A percentile compares a stretch with the other conserved stretches of the same genome.
These are phyloP conservation scores for Pyracantha coccinea DNA, from an alignment of 331 rosid genomes.

Conservation along the genomic window DNA sequence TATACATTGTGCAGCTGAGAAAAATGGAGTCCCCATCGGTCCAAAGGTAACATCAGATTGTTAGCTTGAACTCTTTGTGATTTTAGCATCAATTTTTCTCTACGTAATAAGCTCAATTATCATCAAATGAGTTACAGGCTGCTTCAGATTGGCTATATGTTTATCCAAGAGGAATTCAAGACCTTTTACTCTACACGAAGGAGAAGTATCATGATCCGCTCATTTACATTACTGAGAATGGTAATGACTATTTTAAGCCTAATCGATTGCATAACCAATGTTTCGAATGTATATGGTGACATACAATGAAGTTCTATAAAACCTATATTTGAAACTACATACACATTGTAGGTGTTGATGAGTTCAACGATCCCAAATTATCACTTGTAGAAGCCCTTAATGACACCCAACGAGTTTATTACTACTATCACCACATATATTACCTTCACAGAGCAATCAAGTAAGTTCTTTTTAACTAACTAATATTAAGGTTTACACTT, in stretches of 20 bases:
- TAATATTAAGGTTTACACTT: not conserved
- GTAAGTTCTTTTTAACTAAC: slow-evolving; percentile 14
- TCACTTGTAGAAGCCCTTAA: slow-evolving; percentile 1
- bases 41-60: not conserved
- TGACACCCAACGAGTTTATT: slow-evolving; percentile 34
- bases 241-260: not conserved
- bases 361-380: not conserved
- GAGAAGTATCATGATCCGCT: no score
- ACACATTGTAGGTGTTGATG: not conserved
- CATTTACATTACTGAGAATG: no score
- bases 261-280: not conserved
- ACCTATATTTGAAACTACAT: no score
- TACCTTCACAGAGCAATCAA: slow-evolving; percentile 14
- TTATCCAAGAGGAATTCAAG: no score
- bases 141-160: no score
- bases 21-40: not conserved
- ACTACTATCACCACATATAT: slow-evolving; percentile 15
- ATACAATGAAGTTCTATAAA: no score
- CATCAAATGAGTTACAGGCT: no score
- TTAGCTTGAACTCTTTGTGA: no score
- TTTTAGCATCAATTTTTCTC: no score
- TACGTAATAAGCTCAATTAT: no score
- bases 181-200: no score
- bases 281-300: no score
- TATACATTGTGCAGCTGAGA: not conserved